Evolutionary conservation across 177 flowering plant genomes (phyloP).

Genomic region (Vitis hybrid): DNA sequence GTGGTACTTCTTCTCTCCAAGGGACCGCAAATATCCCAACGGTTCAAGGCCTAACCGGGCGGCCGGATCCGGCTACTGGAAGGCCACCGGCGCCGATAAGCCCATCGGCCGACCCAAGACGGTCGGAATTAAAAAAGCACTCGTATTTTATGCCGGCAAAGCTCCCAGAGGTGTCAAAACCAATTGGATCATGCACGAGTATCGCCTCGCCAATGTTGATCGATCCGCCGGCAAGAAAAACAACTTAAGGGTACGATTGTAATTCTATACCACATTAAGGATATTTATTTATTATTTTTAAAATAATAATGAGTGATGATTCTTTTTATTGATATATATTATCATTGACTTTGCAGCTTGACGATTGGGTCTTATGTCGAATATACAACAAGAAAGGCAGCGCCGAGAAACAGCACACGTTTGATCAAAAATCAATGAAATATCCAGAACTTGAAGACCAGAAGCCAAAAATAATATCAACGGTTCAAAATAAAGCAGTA

Average conservation of each 20-base stretch:
- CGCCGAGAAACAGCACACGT: constrained; percentile 32
- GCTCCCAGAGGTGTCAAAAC: constrained; percentile 63
- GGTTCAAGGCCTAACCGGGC: constrained; percentile 69
- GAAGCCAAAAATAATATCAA: constrained; percentile 32
- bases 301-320: not conserved
- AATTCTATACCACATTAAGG: not conserved
- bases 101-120: constrained; percentile 59
- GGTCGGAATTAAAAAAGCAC: constrained; percentile 57
- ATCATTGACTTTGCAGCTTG: constrained; percentile 40
- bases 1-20: constrained; percentile 68
- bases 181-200: constrained; percentile 77
- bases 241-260: constrained; percentile 42
- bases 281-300: not conserved
- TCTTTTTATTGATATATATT: not conserved
- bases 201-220: constrained; percentile 61
- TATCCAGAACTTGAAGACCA: constrained; percentile 27
- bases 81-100: constrained; percentile 72
- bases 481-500: too few relatives aligned
- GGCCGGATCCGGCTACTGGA: constrained; percentile 69
- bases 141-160: constrained; percentile 63
- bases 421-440: constrained; percentile 1
- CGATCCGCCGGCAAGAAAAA: constrained; percentile 50
- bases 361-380: constrained; percentile 68
- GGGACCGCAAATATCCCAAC: constrained; percentile 65
- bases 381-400: constrained; percentile 66